Evolutionary conservation across 139 green algal genomes (phyloP).

Genomic region (Gonium pectorale): DNA sequence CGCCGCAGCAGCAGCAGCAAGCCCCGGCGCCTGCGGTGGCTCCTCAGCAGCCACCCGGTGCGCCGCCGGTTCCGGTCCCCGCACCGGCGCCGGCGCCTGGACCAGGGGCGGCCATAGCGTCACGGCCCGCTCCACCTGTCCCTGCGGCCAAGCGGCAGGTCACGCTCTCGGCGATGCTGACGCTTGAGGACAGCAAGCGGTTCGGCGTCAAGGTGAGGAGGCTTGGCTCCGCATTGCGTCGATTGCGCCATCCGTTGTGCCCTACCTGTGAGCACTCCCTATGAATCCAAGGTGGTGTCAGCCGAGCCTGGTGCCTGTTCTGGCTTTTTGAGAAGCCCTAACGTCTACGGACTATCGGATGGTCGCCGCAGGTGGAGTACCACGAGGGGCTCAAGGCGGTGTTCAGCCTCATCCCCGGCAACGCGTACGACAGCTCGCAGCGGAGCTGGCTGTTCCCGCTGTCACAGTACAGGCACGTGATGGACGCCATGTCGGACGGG

Average conservation of each 20-base stretch:
- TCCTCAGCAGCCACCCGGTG: not conserved
- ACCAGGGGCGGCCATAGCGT: too few relatives aligned
- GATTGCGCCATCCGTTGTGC: not conserved
- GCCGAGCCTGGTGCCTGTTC: not conserved
- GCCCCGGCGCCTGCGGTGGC: not conserved
- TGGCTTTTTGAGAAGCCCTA: not conserved
- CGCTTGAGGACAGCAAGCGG: constrained; percentile 6
- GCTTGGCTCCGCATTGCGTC: not conserved
- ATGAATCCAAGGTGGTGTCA: too few relatives aligned
- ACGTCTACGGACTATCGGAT: not conserved
- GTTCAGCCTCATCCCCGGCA: not conserved
- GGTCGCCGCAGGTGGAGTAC: not conserved
- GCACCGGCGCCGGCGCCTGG: too few relatives aligned
- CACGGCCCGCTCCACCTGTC: too few relatives aligned
- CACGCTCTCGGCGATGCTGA: not conserved
- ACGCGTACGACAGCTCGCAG: not conserved
- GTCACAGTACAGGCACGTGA: constrained; percentile 10
- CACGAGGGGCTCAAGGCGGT: constrained; percentile 15
- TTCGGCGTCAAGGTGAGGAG: not conserved
- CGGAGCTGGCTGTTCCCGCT: constrained; percentile 5
- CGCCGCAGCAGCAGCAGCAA: not conserved
- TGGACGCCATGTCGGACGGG: not conserved
- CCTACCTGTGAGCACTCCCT: not conserved
- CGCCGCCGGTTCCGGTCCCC: not conserved
- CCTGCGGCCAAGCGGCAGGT: not conserved